Evolutionary conservation across 75 land plant species (phyloP), one percentile per base, ranked within the genome.

Genomic region (Sequoia sempervirens): DNA sequence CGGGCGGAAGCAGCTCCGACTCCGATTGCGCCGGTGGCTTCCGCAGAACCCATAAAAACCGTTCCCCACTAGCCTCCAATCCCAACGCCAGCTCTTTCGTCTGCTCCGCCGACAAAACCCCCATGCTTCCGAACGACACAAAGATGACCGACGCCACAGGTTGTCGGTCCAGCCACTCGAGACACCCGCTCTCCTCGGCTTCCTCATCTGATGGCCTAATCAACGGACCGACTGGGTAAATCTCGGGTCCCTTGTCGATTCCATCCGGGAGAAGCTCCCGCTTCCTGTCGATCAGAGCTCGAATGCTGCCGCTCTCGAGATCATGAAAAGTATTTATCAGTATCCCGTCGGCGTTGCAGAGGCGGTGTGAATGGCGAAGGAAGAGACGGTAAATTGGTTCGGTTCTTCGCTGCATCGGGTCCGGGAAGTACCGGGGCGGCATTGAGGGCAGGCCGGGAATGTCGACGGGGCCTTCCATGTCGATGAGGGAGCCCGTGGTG

Each of bases 41-140:
- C n/a, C 17, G 37, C 56, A 93, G 84, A 28, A 92, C 94, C 95
- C 95, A 94, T 36, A 94, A 45, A 82, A 94, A 94, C 79, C 92
- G 82, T 18, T 85, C 84, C 26, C 86, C 91, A 47, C 95, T 92
- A 26, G 56, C 84, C 83, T 94, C 94, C 34, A 94, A 70, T 18
- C 93, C 96, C 20, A 81, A 15, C 2, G 94, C 96, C 38, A 94
- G 85, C 85, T 92, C 94, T 75, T 58, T 86, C 81, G 87, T 45
- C 70, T 92, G 93, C 40, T 66, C 85, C 23, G 17, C 66, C 2
- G 91, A 75, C 56, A 94, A 76, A 50, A 82, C 15, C 3, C 89
- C 90, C 34, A 83, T 20, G 82, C 92, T 91, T 13, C 96, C 96
- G 82, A 94, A 94, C 83, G 91, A 91, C 12, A 94, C 53, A 79